Conservation (phyloP, 805 yeast genomes). For the Candida odintsovae region DNA sequence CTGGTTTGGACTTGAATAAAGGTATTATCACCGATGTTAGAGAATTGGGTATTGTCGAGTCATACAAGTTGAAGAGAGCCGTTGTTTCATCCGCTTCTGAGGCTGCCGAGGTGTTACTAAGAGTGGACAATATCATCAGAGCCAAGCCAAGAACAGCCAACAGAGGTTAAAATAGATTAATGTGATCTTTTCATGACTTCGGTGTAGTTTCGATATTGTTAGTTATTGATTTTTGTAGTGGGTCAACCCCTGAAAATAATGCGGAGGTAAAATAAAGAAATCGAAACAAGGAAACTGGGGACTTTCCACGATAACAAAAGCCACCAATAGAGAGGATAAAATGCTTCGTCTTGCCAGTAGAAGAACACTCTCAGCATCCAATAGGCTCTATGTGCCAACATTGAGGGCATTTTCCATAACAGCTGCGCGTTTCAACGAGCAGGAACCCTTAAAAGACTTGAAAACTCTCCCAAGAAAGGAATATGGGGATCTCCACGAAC, state of each 20-base stretch:
- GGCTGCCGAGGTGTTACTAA: conserved; percentile 91
- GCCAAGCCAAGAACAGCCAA: conserved; percentile 98
- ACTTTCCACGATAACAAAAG: too few relatives aligned
- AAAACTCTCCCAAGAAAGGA: conserved; percentile 21
- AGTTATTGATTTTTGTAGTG: too few relatives aligned
- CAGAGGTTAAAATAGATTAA: conserved; percentile 40
- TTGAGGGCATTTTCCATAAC: background rate
- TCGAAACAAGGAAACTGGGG: too few relatives aligned
- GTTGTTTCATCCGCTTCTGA: conserved; percentile 96
- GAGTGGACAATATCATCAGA: conserved; percentile 95
- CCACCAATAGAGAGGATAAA: too few relatives aligned
- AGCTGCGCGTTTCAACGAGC: background rate
- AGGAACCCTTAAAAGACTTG: conserved; percentile 14
- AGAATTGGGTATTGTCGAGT: conserved; percentile 87
- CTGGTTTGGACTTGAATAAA: conserved; percentile 81
- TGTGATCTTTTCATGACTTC: too few relatives aligned
- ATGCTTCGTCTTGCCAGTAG: background rate
- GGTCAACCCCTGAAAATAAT: too few relatives aligned
- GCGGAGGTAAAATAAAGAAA: too few relatives aligned
- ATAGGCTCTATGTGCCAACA: background rate
- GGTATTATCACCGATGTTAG: conserved; percentile 93
- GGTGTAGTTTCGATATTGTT: too few relatives aligned
- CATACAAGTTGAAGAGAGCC: conserved; percentile 85
- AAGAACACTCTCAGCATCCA: background rate
- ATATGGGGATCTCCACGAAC: conserved; percentile 17